Evolutionary conservation across 2,329 filamentous ascomycete genomes (phyloP).

Genomic region (Trichophyton simii): DNA sequence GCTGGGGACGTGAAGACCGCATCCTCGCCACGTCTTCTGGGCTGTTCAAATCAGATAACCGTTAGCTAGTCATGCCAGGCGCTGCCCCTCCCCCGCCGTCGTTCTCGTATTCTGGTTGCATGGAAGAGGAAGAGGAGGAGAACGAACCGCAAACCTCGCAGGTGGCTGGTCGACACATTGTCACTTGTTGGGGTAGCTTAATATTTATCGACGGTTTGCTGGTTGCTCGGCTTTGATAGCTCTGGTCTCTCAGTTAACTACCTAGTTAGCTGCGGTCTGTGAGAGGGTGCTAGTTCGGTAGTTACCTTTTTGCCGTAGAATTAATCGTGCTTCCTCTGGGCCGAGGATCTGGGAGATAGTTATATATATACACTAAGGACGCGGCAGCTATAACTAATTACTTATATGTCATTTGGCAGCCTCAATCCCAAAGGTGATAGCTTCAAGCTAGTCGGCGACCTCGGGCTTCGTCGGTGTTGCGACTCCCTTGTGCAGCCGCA

Average conservation of each 20-base stretch:
- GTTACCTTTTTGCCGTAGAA: background rate
- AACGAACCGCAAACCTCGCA: conserved; percentile 10
- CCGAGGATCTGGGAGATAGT: no score
- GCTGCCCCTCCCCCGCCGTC: background rate
- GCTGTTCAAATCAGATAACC: background rate
- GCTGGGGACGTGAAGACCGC: conserved; percentile 38
- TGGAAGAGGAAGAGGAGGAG: background rate
- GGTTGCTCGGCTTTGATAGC: background rate
- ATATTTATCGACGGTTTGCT: background rate
- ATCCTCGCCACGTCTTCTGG: conserved; percentile 43
- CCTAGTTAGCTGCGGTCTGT: background rate
- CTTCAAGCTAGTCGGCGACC: background rate
- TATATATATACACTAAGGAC: no score
- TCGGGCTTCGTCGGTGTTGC: background rate
- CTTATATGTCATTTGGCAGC: no score
- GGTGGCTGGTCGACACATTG: conserved; percentile 13
- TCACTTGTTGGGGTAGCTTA: background rate
- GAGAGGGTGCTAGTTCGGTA: background rate
- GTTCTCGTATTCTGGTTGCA: background rate
- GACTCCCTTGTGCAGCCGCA: background rate
- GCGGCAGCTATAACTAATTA: no score
- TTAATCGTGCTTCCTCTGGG: no score
- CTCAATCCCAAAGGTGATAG: no score
- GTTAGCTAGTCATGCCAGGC: background rate
- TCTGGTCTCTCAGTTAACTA: background rate